A percentile compares a stretch with the other conserved stretches of the same genome.
Conservation (phyloP, 2,329 filamentous ascomycete genomes). For the Blumeria hordei region DNA sequence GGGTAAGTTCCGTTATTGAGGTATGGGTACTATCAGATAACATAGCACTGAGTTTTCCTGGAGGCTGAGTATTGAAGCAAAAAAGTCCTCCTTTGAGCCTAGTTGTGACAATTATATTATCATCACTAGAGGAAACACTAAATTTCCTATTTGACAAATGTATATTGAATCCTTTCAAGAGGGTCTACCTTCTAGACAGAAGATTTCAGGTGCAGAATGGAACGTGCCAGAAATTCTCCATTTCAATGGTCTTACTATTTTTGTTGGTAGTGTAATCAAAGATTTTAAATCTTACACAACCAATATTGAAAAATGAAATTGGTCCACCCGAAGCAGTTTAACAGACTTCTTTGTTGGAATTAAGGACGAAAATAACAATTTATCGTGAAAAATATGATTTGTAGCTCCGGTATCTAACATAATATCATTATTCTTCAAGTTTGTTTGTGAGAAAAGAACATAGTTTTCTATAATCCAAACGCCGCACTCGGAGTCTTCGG, state of each 20-base stretch:
- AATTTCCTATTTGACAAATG: background rate
- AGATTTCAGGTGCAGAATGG: background rate
- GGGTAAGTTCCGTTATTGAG: no score
- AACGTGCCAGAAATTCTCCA: background rate
- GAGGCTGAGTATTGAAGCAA: background rate
- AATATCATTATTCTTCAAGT: no score
- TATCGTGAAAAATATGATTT: no score
- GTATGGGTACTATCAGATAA: no score
- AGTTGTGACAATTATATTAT: background rate
- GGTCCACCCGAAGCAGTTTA: no score
- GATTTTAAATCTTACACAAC: no score
- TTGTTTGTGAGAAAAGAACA: no score
- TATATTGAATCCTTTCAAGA: background rate
- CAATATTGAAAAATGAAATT: no score
- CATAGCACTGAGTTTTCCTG: background rate
- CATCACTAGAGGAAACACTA: background rate
- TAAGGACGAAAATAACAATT: no score
- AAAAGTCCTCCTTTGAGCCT: background rate
- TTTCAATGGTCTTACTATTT: background rate
- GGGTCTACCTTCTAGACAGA: background rate
- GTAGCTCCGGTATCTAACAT: no score
- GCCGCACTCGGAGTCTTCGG: background rate
- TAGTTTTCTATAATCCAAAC: background rate
- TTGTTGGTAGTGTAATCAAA: no score
- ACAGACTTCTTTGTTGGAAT: no score